Evolutionary conservation across 2,329 filamentous ascomycete species (phyloP).

Genomic region (Diplodia corticola): DNA sequence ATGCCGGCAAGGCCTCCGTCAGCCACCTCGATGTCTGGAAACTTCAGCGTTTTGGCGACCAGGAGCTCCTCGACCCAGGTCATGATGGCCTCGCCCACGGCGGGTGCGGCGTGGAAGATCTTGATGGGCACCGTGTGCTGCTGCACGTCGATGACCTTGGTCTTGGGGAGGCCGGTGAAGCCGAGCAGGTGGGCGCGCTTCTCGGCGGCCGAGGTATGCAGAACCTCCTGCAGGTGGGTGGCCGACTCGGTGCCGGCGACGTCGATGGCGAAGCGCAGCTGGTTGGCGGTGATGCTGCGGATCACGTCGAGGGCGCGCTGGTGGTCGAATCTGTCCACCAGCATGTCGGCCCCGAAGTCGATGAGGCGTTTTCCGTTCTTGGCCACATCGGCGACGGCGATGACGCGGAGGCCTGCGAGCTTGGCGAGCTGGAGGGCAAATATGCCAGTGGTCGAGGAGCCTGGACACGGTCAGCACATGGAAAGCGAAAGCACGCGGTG

Average conservation of each 20-base stretch:
- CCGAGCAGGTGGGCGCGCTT: constrained; percentile 61
- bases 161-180: constrained; percentile 66
- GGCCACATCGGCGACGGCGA: constrained; percentile 65
- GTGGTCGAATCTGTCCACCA: constrained; percentile 20
- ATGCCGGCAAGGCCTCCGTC: constrained; percentile 65
- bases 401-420: constrained; percentile 63
- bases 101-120: constrained; percentile 67
- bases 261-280: constrained; percentile 20
- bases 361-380: constrained; percentile 53
- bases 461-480: constrained; percentile 51
- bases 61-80: constrained; percentile 69
- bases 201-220: constrained; percentile 5
- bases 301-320: constrained; percentile 17
- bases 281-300: constrained; percentile 18
- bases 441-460: constrained; percentile 68
- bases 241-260: constrained; percentile 13
- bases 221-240: constrained; percentile 4
- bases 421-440: constrained; percentile 68
- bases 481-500: background rate
- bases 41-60: constrained; percentile 51
- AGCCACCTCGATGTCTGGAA: constrained; percentile 66
- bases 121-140: constrained; percentile 74
- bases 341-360: constrained; percentile 21
- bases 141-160: constrained; percentile 47
- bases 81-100: constrained; percentile 63